These are phyloP conservation scores for Auricularia auricula-judae DNA, from an alignment of 768 basidiomycete genomes.

Conservation along the genomic window DNA sequence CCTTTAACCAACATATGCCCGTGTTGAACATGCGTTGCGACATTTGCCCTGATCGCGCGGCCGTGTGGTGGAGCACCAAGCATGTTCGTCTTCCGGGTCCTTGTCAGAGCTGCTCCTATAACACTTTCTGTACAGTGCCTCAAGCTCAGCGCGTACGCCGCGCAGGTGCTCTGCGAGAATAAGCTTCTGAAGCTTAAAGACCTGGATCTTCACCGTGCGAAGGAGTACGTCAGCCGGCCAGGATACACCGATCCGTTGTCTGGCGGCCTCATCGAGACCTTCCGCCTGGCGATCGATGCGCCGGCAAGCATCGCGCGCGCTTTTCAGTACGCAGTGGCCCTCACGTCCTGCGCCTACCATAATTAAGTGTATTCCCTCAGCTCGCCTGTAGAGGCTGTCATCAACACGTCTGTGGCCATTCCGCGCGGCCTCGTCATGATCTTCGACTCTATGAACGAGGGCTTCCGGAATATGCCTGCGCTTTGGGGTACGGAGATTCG, in stretches of 20 bases:
- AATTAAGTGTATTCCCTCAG: too few species aligned
- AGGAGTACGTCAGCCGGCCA: constrained; percentile 26
- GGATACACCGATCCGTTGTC: constrained; percentile 31
- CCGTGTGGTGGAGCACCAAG: constrained; percentile 49
- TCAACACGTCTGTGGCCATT: constrained; percentile 36
- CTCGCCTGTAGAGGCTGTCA: constrained; percentile 27
- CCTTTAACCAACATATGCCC: constrained; percentile 50
- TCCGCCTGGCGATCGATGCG: constrained; percentile 40
- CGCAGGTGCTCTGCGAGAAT: constrained; percentile 36
- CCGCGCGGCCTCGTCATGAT: constrained; percentile 37
- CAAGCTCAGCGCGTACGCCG: constrained; percentile 43
- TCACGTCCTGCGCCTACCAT: too few species aligned
- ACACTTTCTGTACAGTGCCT: constrained; percentile 25
- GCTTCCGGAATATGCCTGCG: constrained; percentile 31
- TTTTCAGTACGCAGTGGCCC: too few species aligned
- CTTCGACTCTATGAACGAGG: constrained; percentile 31
- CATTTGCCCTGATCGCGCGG: constrained; percentile 37
- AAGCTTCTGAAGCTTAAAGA: constrained; percentile 30
- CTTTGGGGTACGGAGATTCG: constrained; percentile 27
- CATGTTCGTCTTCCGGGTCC: constrained; percentile 21
- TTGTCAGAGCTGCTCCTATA: too few species aligned
- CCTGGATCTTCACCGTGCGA: constrained; percentile 32
- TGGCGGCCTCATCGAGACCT: constrained; percentile 35
- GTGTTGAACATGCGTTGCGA: constrained; percentile 55
- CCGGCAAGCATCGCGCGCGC: constrained; percentile 32